Percentiles rank a stretch among this genome's conserved stretches.
These are phyloP conservation scores for Elsinoe fawcettii DNA, from an alignment of 2,329 filamentous ascomycete genomes.

Conservation along the genomic window DNA sequence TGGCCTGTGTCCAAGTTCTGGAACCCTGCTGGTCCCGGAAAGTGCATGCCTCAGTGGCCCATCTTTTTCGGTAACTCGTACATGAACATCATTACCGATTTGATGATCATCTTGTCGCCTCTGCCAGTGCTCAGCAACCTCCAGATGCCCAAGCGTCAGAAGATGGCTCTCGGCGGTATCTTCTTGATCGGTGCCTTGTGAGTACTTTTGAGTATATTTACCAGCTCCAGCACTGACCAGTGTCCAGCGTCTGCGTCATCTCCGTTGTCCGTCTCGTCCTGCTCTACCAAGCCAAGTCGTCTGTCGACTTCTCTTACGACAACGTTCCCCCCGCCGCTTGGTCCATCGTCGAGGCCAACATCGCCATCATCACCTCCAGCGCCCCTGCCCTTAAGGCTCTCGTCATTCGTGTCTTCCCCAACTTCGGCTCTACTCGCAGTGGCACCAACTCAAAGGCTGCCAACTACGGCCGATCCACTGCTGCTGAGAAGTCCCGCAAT, in stretches of 20 bases:
- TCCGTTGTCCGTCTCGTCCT: constrained; percentile 23
- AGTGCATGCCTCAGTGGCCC: constrained; percentile 34
- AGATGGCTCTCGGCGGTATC: constrained; percentile 26
- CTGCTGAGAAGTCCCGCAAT: constrained; percentile 8
- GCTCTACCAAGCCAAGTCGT: constrained; percentile 23
- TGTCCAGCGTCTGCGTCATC: constrained; percentile 21
- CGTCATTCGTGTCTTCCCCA: constrained; percentile 26
- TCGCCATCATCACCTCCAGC: constrained; percentile 25
- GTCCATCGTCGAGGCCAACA: constrained; percentile 25
- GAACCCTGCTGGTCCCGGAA: constrained; percentile 26
- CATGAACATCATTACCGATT: constrained; percentile 30
- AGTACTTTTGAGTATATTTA: background rate
- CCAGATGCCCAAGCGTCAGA: constrained; percentile 26
- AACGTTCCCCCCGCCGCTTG: constrained; percentile 25
- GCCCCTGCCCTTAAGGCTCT: constrained; percentile 23
- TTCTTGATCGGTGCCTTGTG: constrained; percentile 28
- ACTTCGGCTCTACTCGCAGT: constrained; percentile 11
- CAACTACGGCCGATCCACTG: constrained; percentile 7
- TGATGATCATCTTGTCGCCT: constrained; percentile 27
- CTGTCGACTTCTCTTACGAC: constrained; percentile 24
- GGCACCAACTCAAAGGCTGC: constrained; percentile 10
- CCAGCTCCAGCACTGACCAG: constrained; percentile 11
- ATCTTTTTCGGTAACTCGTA: constrained; percentile 34
- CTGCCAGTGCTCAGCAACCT: constrained; percentile 28
- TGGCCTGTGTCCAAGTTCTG: constrained; percentile 37